These are phyloP conservation scores for Linnemannia schmuckeri DNA, from an alignment of 192 early-diverging fungal species.

Conservation along the genomic window DNA sequence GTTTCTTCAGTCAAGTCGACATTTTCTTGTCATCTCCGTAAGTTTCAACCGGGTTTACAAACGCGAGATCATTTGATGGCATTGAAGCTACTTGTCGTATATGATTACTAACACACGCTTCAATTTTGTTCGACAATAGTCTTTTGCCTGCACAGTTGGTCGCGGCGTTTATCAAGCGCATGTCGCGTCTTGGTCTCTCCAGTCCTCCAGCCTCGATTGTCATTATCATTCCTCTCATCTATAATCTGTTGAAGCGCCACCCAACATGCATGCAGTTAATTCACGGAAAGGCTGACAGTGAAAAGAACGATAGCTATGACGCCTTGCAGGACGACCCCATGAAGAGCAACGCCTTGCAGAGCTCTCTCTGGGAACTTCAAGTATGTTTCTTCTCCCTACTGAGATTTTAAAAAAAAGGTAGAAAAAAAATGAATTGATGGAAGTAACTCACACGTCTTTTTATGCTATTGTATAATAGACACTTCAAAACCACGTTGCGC, in stretches of 20 bases:
- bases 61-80: neutral
- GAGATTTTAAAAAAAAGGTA: neutral
- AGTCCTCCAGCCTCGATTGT: slow-evolving; percentile 91
- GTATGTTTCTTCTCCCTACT: slow-evolving; percentile 11
- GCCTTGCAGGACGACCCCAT: slow-evolving; percentile 79
- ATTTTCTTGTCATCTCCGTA: slow-evolving; percentile 90
- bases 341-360: slow-evolving; percentile 83
- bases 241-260: slow-evolving; percentile 93
- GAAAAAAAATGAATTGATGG: too few species aligned
- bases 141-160: slow-evolving; percentile 91
- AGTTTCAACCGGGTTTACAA: slow-evolving; percentile 21
- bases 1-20: slow-evolving; percentile 93
- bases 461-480: slow-evolving; percentile 60
- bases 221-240: slow-evolving; percentile 90
- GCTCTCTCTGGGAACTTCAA: slow-evolving; percentile 93
- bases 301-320: slow-evolving; percentile 66
- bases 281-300: slow-evolving; percentile 69
- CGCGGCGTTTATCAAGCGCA: slow-evolving; percentile 93
- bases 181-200: slow-evolving; percentile 84
- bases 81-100: neutral
- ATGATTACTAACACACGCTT: slow-evolving; percentile 12
- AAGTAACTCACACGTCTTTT: neutral
- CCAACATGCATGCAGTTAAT: slow-evolving; percentile 91
- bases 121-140: slow-evolving; percentile 42
- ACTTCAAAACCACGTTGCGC: slow-evolving; percentile 89